Base-by-base conservation (phyloP, 805 yeast species). In the Nakazawaea populi region DNA sequence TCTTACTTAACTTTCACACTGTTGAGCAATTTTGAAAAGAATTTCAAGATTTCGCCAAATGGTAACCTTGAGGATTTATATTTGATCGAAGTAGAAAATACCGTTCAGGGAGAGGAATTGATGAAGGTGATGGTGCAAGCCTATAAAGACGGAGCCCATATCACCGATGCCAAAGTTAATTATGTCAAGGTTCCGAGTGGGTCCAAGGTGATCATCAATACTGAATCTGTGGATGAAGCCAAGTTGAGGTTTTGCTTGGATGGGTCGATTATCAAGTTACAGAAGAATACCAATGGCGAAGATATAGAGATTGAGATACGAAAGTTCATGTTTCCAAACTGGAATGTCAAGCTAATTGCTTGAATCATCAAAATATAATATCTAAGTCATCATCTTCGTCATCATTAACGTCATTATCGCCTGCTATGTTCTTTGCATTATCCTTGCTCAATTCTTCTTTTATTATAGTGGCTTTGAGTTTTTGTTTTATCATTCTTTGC, bases 201-300 rank as follows among this genome's bases (percentile, higher is more conserved):
- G 0, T 27, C 30, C 5, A 38, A 27, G 6, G 11, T 49, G 28
- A 9, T 7, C 14, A 42, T 48, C 10, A 44, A 46, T 6, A 6
- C 1, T 32, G 35, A 32, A 11, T 32, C 60, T 5, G 53, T 55
- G 3, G 73, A 70, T 41, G 60, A 58, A 8, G 60, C 58, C 10
- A 58, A 68, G n/a, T 66, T 77, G 54, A 67, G 89, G 35, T 74
- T 84, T 62, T 86, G 92, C 59, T 60, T 86, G 10, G 94, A 86
- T 63, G 94, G 94, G 0, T 66, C 76, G 18, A 82, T 80, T 1
- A 60, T 76, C n/a, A 47, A 38, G 30, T 37, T 53, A 31, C 28
- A 18, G 24, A 18, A 18, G 24, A 18, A 18, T 18, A 18, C 12
- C 5, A 30, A 27, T 18, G 11, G 28, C 9, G 30, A 41, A 37